phyloP scores from a whole-genome alignment of 257 asterid genomes.

The Solanum raphanifolium region DNA sequence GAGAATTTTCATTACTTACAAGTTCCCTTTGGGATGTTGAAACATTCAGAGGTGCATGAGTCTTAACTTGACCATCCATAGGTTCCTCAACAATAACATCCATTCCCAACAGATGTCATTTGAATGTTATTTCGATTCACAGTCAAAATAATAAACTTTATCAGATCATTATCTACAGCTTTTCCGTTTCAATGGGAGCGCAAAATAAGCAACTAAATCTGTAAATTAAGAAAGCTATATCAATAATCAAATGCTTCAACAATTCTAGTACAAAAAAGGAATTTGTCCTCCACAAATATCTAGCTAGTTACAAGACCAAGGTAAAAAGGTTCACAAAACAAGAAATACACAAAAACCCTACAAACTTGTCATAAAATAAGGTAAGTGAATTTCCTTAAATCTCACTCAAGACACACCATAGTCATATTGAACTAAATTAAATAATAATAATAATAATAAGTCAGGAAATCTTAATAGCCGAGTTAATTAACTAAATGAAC shows the following conservation, averaged over 20 bases:
- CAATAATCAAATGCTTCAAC: not conserved
- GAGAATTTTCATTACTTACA: slow-evolving; percentile 22
- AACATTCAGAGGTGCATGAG: slow-evolving; percentile 22
- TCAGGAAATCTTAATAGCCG: not conserved
- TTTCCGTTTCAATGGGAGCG: not conserved
- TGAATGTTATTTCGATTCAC: slow-evolving; percentile 20
- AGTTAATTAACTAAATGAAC: too few relatives aligned
- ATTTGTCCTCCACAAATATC: not conserved
- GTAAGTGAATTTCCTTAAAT: not conserved
- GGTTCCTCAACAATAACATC: slow-evolving; percentile 34
- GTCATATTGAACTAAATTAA: not conserved
- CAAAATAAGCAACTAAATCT: not conserved
- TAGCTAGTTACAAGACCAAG: not conserved
- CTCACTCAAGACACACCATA: not conserved
- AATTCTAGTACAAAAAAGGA: not conserved
- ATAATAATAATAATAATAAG: too few relatives aligned
- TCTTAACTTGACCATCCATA: slow-evolving; percentile 13
- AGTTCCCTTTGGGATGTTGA: slow-evolving; percentile 58
- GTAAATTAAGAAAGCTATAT: not conserved
- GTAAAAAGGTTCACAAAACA: not conserved
- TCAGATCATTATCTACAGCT: not conserved
- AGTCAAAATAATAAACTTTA: not conserved
- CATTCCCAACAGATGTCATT: slow-evolving; percentile 42
- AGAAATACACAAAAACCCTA: not conserved
- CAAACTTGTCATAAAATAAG: not conserved